A percentile compares a stretch with the other conserved stretches of the same genome.
phyloP scores from a whole-genome alignment of 192 early-diverging fungal genomes.

The Coemansia sp. region DNA sequence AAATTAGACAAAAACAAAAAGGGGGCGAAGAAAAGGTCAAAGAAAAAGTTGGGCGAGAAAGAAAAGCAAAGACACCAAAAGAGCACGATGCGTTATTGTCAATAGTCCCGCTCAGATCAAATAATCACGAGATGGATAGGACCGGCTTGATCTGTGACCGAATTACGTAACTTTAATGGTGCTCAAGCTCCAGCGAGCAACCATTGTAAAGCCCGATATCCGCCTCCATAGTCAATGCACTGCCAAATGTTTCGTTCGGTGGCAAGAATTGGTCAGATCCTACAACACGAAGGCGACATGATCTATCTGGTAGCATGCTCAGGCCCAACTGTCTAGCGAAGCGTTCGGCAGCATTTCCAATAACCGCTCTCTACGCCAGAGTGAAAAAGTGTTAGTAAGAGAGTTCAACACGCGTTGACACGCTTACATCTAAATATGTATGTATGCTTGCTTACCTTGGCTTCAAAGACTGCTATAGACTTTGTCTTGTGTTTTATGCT shows the following conservation, averaged over 20 bases:
- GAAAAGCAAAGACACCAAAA: too few species aligned
- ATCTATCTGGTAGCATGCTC: conserved; percentile 19
- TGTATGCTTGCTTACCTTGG: conserved; percentile 14
- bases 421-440: background rate
- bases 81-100: background rate
- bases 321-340: conserved; percentile 33
- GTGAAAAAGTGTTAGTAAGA: background rate
- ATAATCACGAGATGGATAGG: background rate
- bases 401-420: background rate
- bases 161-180: background rate
- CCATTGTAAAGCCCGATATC: conserved; percentile 24
- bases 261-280: conserved; percentile 14
- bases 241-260: conserved; percentile 22
- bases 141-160: too few species aligned
- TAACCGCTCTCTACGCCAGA: conserved; percentile 12
- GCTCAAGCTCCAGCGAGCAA: conserved; percentile 26
- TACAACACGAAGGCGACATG: conserved; percentile 16
- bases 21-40: background rate
- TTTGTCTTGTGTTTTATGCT: conserved; percentile 19
- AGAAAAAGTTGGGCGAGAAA: too few species aligned
- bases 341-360: conserved; percentile 34
- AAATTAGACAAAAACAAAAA: conserved; percentile 4
- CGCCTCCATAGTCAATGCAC: background rate
- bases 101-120: background rate
- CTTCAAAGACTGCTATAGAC: conserved; percentile 24